Evolutionary conservation across 2,329 filamentous ascomycete species (phyloP), one percentile per base, ranked within the genome.

Genomic region (Elsinoe fawcettii): DNA sequence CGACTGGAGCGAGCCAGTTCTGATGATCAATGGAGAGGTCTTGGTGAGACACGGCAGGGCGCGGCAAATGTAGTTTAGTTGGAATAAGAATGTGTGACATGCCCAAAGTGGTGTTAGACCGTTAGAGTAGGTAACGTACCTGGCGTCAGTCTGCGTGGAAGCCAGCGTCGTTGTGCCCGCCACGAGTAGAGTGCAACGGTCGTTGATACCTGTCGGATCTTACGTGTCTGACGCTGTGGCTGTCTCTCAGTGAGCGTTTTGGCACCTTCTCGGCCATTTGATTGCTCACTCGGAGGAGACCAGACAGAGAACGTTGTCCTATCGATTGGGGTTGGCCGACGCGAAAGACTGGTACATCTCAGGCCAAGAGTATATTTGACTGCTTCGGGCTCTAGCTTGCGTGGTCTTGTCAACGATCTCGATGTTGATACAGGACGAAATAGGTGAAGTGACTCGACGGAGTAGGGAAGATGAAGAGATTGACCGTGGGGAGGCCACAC

Each of bases 181-280:
- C 53, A 55, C 39, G 23, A 55, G 37, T 20, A 27, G 41, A 25
- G 12, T 27, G 16, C 37, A 55, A 46, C 53, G 39, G 53, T 22
- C 25, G 14, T 3, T 12, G 30, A n/a, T 22, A 32, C 6, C 30
- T 23, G 14, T 37, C 18, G 30, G 30, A 9, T 37, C 34, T 37
- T 37, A 55, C 16, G 25, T 39, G 51, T 37, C 30, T 54, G 20
- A 23, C 18, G 36, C 30, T 41, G 49, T 36, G 32, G 49, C 20
- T 36, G 36, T 25, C 27, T 51, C 46, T 25, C 16, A 51, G 16
- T 8, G 25, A 32, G 32, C 25, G 25, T 20, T 23, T 23, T 20
- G 23, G 30, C 46, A 32, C 46, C 8, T 8, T 18, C 16, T 20
- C 23, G n/a, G 46, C 11, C 46, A 4, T 23, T 23, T 44, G 18